Conservation (phyloP, 108 stramenopile genomes). For the Cyclotella atomus region DNA sequence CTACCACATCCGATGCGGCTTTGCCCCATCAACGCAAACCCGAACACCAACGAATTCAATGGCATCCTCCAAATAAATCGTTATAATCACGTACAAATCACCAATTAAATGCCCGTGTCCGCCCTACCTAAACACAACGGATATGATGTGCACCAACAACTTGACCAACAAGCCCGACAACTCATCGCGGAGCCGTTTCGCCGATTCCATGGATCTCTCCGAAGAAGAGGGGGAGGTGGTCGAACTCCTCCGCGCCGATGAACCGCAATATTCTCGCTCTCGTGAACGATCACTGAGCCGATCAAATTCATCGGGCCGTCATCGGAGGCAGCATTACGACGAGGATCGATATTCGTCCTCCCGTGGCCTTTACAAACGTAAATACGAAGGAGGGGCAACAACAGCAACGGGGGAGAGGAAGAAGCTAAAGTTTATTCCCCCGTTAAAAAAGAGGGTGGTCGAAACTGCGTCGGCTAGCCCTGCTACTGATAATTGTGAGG, state of each 20-base stretch:
- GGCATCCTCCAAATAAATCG: neutral
- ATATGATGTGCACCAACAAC: conserved; percentile 9
- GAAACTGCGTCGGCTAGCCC: neutral
- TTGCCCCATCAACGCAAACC: neutral
- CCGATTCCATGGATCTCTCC: neutral
- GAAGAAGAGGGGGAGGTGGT: conserved; percentile 12
- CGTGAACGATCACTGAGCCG: no score
- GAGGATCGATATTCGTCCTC: neutral
- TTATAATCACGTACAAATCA: no score
- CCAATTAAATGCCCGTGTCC: no score
- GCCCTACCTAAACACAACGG: neutral
- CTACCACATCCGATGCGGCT: no score
- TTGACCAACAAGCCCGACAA: neutral
- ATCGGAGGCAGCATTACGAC: neutral
- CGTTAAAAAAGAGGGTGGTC: neutral
- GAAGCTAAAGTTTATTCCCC: conserved; percentile 11
- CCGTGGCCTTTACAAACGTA: conserved; percentile 6
- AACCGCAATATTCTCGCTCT: neutral
- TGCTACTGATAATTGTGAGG: neutral
- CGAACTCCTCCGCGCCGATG: neutral
- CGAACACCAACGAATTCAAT: neutral
- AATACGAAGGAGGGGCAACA: neutral
- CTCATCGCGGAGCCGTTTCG: neutral
- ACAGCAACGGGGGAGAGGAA: neutral
- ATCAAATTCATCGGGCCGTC: neutral